A percentile compares a stretch with the other conserved stretches of the same genome.
Conservation (phyloP, 2,329 filamentous ascomycete genomes). For the Waltergamsia citrina region DNA sequence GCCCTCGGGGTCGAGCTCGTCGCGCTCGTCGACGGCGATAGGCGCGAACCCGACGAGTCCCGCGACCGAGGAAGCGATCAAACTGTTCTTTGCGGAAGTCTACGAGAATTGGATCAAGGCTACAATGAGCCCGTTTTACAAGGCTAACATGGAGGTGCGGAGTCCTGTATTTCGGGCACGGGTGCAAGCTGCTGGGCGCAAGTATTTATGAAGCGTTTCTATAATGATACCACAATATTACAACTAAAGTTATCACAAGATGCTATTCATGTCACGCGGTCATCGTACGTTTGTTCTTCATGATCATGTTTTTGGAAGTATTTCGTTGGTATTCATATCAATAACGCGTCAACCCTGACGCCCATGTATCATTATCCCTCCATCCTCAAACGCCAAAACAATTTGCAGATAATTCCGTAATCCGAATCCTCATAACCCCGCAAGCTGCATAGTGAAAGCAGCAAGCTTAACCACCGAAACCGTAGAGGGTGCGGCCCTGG, state of each 20-base stretch:
- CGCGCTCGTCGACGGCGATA: conserved; percentile 52
- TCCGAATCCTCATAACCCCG: background rate
- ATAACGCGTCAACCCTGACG: conserved; percentile 1
- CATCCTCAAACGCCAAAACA: conserved; percentile 3
- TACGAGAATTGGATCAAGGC: conserved; percentile 97
- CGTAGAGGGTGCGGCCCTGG: conserved; percentile 71
- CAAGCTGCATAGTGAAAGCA: background rate
- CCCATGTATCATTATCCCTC: background rate
- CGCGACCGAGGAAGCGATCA: conserved; percentile 90
- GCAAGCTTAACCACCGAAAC: conserved; percentile 69
- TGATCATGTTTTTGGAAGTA: background rate
- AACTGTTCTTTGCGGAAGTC: conserved; percentile 89
- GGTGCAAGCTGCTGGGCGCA: conserved; percentile 82
- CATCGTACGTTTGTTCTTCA: background rate
- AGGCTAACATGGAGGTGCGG: conserved; percentile 71
- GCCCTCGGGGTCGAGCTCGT: conserved; percentile 28
- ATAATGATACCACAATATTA: background rate
- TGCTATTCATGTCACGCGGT: background rate
- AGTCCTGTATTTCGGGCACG: conserved; percentile 79
- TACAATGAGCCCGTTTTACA: conserved; percentile 94
- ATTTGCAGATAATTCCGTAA: conserved; percentile 3
- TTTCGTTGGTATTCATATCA: background rate
- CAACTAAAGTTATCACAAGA: background rate
- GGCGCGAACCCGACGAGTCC: conserved; percentile 78
- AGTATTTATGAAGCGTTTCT: conserved; percentile 56